Conservation (phyloP, 257 asterid genomes). For the Galeopsis tetrahit region DNA sequence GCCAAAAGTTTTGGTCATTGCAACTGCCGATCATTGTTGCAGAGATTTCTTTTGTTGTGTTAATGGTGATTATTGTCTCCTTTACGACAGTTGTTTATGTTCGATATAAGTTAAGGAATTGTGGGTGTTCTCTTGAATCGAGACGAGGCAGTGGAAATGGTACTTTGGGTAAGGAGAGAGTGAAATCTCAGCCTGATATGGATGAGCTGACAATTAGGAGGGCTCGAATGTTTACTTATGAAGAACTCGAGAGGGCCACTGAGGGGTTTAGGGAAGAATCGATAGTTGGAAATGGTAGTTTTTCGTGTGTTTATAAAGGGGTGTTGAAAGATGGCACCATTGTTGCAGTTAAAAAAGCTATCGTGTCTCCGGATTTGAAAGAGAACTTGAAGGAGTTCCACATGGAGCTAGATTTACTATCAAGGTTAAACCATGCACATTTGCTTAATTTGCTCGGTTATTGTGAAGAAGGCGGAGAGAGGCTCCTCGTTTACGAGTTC, state of each 20-base stretch:
- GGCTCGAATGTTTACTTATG: constrained; percentile 75
- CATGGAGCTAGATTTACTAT: constrained; percentile 83
- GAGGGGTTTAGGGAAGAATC: constrained; percentile 78
- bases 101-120: constrained; percentile 71
- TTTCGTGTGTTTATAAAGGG: constrained; percentile 87
- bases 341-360: constrained; percentile 85
- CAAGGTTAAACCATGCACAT: constrained; percentile 88
- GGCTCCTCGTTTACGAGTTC: constrained; percentile 88
- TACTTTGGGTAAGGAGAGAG: constrained; percentile 55
- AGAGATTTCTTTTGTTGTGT: constrained; percentile 73
- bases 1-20: constrained; percentile 60
- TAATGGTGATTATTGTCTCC: constrained; percentile 63
- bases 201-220: constrained; percentile 81
- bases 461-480: constrained; percentile 85
- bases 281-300: constrained; percentile 84
- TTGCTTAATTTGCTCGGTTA: constrained; percentile 80
- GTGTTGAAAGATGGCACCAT: constrained; percentile 72
- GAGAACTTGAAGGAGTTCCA: constrained; percentile 82
- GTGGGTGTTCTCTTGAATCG: constrained; percentile 52
- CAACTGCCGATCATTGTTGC: constrained; percentile 77
- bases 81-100: constrained; percentile 62
- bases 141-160: constrained; percentile 39
- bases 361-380: constrained; percentile 71
- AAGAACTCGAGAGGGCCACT: constrained; percentile 76
- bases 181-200: constrained; percentile 59